Base-by-base conservation (phyloP, 345 rosid species). In the Acer saccharum region DNA sequence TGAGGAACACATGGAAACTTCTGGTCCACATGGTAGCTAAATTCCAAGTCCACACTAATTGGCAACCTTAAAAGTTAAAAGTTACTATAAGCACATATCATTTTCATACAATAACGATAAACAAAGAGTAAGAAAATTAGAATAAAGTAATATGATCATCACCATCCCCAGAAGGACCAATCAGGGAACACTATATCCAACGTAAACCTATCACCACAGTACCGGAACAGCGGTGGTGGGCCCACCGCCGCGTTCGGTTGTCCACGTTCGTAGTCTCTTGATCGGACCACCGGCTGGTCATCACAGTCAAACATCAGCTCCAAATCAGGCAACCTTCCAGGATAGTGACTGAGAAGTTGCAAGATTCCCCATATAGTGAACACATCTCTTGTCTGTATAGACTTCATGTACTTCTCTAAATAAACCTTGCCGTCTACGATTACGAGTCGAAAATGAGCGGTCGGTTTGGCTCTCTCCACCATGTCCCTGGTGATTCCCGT, bases 131-230 rank as follows among this genome's bases (percentile, higher is more conserved):
- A 75, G 54, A 29, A 46, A 50, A 14, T 0, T 1, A 18, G 9
- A 27, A 1, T 3, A 32, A 32, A 58, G 35, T 10, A 44, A 44
- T 10, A 20, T 44, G n/a, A 13, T 2, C 6, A n/a, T 61, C 62
- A 90, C 94, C 94, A 89, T 35, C 92, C 94, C 94, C 94, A 90
- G 69, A 89, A 89, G 77, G 92, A 82, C 94, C 94, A 89, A 60
- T 89, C 92, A 29, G 94, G 94, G 29, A 90, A 90, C 25, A 86
- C 87, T 2, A 90, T 79, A 60, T 81, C 87, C 68, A 81, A 18
- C 8, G 87, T 80, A 64, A 72, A 68, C 55, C 67, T 54, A 16
- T 82, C 81, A 17, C 85, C 88, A 66, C 91, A 86, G 76, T 89
- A 90, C 58, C 90, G 88, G 71, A 90, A 90, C 77, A 89, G 35